Conservation (phyloP, 75 land plant species). For the Pinus tabuliformis region DNA sequence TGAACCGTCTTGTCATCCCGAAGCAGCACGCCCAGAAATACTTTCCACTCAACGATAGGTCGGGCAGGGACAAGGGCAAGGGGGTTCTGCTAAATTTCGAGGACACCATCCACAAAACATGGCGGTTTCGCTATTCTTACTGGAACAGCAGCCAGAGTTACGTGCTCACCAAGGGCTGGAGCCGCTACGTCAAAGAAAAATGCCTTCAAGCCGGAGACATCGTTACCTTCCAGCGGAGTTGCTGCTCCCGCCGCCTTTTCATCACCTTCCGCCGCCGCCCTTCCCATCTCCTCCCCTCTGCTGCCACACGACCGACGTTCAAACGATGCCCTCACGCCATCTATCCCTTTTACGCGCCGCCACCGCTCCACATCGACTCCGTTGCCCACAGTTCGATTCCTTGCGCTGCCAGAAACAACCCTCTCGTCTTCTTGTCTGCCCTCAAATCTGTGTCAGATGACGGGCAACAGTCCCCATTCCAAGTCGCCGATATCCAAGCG, state of each 20-base stretch:
- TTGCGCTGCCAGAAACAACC: too few species aligned
- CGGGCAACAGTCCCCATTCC: neutral
- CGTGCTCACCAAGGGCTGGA: slow-evolving; percentile 82
- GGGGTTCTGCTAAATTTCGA: slow-evolving; percentile 41
- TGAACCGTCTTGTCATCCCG: slow-evolving; percentile 23
- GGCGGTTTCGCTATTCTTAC: slow-evolving; percentile 77
- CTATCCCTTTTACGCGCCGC: neutral
- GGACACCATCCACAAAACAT: slow-evolving; percentile 32
- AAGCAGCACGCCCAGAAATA: slow-evolving; percentile 21
- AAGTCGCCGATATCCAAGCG: too few species aligned
- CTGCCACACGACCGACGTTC: neutral
- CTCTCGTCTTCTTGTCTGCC: neutral
- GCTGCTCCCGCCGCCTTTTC: slow-evolving; percentile 19
- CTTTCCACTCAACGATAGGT: slow-evolving; percentile 4
- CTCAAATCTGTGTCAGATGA: neutral
- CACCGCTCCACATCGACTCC: too few species aligned
- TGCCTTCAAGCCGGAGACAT: slow-evolving; percentile 50
- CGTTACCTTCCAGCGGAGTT: slow-evolving; percentile 36
- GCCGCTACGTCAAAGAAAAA: slow-evolving; percentile 71
- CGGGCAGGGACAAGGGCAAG: neutral
- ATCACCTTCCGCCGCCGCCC: slow-evolving; percentile 13
- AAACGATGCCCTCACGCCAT: too few species aligned
- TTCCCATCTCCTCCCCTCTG: neutral
- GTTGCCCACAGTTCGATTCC: neutral
- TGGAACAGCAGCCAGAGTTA: slow-evolving; percentile 85